Evolutionary conservation across 257 asterid species (phyloP).

Genomic region (Nemophila menziesii): DNA sequence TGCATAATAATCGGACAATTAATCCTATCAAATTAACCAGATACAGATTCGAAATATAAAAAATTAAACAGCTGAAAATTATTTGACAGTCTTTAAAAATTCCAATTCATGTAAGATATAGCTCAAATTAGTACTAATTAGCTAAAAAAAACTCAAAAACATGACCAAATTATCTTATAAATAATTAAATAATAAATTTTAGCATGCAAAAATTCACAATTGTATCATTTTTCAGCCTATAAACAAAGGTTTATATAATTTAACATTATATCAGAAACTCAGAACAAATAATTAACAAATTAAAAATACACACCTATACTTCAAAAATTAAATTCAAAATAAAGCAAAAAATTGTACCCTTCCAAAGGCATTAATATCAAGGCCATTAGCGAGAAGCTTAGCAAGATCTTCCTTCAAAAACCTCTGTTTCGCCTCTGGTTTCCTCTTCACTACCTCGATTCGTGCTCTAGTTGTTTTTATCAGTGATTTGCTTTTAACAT

Average conservation of each 20-base stretch:
- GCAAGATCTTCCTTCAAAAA: conserved; percentile 85
- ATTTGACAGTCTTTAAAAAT: too few species aligned
- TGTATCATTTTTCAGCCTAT: neutral
- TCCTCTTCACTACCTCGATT: conserved; percentile 59
- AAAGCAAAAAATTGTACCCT: conserved; percentile 37
- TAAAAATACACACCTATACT: neutral
- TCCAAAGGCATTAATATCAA: conserved; percentile 83
- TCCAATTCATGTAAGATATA: neutral
- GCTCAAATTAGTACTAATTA: neutral
- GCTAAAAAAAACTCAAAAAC: neutral
- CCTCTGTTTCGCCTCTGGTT: conserved; percentile 91
- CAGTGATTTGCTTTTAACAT: conserved; percentile 52
- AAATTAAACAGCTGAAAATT: too few species aligned
- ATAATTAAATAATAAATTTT: too few species aligned
- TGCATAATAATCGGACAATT: too few species aligned
- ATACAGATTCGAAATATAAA: too few species aligned
- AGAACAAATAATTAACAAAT: neutral
- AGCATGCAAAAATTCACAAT: neutral
- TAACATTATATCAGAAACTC: too few species aligned
- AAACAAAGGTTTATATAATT: too few species aligned
- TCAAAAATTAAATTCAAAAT: neutral
- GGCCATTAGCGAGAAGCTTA: conserved; percentile 77
- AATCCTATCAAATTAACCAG: too few species aligned
- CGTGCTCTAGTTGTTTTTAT: conserved; percentile 55
- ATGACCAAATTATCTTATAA: neutral